Conservation (phyloP, 2,329 filamentous ascomycete species). For the Trichophyton schoenleinii region DNA sequence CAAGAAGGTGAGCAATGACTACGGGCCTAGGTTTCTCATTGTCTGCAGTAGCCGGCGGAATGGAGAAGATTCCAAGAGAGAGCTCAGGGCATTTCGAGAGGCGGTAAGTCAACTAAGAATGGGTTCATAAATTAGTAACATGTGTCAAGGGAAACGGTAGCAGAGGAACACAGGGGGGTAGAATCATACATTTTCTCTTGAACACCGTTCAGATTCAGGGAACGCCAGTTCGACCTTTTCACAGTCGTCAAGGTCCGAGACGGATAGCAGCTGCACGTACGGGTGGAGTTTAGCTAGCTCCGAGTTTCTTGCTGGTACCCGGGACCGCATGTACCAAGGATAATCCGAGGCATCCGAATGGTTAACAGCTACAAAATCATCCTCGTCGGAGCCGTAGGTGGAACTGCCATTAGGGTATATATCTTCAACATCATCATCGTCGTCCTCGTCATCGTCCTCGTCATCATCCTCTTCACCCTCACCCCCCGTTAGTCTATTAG, state of each 20-base stretch:
- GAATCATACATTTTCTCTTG: constrained; percentile 44
- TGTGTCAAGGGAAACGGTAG: neutral
- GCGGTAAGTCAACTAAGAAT: constrained; percentile 58
- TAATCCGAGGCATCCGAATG: constrained; percentile 30
- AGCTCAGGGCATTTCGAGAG: constrained; percentile 63
- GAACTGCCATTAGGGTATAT: constrained; percentile 18
- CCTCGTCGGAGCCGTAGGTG: constrained; percentile 23
- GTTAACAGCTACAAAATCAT: constrained; percentile 32
- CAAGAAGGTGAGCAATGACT: constrained; percentile 66
- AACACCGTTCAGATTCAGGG: constrained; percentile 44
- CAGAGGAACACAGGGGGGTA: too few relatives aligned
- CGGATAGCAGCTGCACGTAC: constrained; percentile 59
- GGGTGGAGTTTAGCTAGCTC: constrained; percentile 52
- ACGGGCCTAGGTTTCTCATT: constrained; percentile 47
- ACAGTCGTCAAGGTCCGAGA: constrained; percentile 41
- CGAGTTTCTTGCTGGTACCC: constrained; percentile 19
- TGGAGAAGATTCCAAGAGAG: constrained; percentile 66
- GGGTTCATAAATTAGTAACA: neutral
- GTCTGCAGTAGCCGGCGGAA: constrained; percentile 39
- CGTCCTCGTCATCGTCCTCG: constrained; percentile 6
- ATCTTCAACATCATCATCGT: constrained; percentile 13
- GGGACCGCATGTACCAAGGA: constrained; percentile 31
- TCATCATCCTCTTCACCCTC: neutral
- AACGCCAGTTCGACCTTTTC: constrained; percentile 48
- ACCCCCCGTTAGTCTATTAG: neutral